Conservation (phyloP, 352 stramenopile species). For the Peronosclerospora sorghi region DNA sequence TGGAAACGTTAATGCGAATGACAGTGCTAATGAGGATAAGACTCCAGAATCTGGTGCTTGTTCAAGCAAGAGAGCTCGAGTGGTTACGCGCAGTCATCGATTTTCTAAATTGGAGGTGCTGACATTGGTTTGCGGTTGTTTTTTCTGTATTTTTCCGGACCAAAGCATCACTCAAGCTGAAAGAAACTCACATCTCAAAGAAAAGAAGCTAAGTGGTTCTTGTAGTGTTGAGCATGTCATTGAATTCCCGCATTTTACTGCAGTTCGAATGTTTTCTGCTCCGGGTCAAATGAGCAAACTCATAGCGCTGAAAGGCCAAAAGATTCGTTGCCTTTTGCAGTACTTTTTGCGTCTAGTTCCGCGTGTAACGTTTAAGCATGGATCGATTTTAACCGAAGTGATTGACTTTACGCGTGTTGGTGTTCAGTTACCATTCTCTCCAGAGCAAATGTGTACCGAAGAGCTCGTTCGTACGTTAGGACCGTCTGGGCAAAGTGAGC, state of each 20-base stretch:
- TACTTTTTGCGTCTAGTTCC: conserved; percentile 55
- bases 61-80: neutral
- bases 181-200: conserved; percentile 1
- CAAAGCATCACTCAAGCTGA: conserved; percentile 22
- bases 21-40: conserved; percentile 6
- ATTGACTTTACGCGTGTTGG: conserved; percentile 50
- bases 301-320: conserved; percentile 41
- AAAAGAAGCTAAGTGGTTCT: conserved; percentile 1
- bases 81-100: neutral
- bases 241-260: conserved; percentile 46
- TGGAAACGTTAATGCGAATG: neutral
- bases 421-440: conserved; percentile 13
- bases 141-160: conserved; percentile 52
- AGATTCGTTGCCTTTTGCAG: conserved; percentile 58
- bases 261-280: conserved; percentile 28
- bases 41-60: conserved; percentile 7
- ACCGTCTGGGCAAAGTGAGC: neutral
- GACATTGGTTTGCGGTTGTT: conserved; percentile 26
- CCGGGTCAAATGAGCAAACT: conserved; percentile 11
- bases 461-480: conserved; percentile 16
- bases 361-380: conserved; percentile 7
- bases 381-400: conserved; percentile 19
- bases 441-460: neutral
- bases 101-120: neutral
- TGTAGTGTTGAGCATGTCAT: conserved; percentile 6